phyloP scores from a whole-genome alignment of 176 grass and related monocot genomes.

The Lolium rigidum region DNA sequence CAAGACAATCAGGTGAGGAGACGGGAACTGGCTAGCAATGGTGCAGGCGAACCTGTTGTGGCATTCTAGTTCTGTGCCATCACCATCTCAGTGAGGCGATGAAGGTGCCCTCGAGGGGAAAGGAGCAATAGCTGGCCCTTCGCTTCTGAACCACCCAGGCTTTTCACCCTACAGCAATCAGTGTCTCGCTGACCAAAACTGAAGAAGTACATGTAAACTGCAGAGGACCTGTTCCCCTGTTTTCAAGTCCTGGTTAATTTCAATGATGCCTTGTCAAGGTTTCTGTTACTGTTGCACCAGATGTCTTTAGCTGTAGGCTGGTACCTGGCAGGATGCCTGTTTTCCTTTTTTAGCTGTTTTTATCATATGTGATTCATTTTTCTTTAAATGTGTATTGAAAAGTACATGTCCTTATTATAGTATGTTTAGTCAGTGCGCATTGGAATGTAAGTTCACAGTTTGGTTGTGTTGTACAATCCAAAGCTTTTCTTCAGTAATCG shows the following conservation, averaged over 20 bases:
- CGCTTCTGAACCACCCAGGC: not conserved
- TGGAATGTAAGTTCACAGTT: slow-evolving; percentile 11
- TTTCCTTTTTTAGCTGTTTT: not conserved
- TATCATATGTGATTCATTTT: not conserved
- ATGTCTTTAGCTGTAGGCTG: slow-evolving; percentile 5
- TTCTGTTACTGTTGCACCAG: not conserved
- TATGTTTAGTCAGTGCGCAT: not conserved
- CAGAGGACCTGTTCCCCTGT: not conserved
- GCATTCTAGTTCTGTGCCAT: too few relatives aligned
- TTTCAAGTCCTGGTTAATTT: slow-evolving; percentile 7
- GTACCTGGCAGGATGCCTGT: not conserved
- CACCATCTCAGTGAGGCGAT: too few relatives aligned
- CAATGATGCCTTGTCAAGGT: slow-evolving; percentile 13
- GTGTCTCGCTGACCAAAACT: not conserved
- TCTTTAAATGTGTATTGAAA: not conserved
- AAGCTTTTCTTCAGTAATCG: not conserved
- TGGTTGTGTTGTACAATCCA: not conserved
- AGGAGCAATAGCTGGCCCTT: not conserved
- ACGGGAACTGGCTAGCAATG: not conserved
- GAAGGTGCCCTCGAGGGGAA: not conserved
- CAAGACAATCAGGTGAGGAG: not conserved
- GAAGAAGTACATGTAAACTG: not conserved
- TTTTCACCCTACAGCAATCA: not conserved
- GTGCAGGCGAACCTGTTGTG: too few relatives aligned
- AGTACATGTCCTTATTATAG: not conserved